Base-by-base conservation (phyloP, 257 asterid species). In the Penstemon davidsonii region DNA sequence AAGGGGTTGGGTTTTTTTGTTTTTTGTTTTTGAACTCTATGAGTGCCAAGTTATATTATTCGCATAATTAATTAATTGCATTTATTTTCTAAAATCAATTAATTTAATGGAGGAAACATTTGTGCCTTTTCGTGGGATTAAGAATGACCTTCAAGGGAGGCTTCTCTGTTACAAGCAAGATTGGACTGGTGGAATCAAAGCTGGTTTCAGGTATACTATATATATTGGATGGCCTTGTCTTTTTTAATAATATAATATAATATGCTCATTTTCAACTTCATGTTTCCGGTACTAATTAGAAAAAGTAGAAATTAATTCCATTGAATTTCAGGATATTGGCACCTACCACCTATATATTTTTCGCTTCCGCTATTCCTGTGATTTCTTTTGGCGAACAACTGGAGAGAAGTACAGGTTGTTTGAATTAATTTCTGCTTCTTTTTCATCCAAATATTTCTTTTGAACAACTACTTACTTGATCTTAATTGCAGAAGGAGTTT, bases 351-450 rank as follows among this genome's bases (percentile, higher is more conserved):
- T 88, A 88, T 49, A 85, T 88, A 73, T 88, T 88, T 59, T 88
- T 88, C 50, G 95, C 95, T 18, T 88, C 95, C 12, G 95, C 95
- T 37, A 88, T 88, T 58, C 95, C 95, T 7, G 95, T 88, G 39
- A 88, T 88, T 51, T 88, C 95, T 19, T 88, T 88, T 62, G 95
- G 95, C 2, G 90, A 88, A 72, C 95, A 88, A 56, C 79, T 88
- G 18, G 95, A 85, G 84, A 83, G 90, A 71, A 88, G 55, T 25
- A 88, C 92, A 9, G 91, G 95, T 87, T 25, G 54, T 62, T 66
- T 11, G 18, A 15, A 15, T 15, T 15, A 15, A 15, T 15, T 15
- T 15, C 18, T 15, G 18, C 18, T 15, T 15, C 18, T 15, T 15
- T 15, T 15, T 15, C 18, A 15, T 15, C 18, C 18, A 15, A 15